Evolutionary conservation across 2,329 filamentous ascomycete species (phyloP).

Genomic region (Dothistroma septosporum): DNA sequence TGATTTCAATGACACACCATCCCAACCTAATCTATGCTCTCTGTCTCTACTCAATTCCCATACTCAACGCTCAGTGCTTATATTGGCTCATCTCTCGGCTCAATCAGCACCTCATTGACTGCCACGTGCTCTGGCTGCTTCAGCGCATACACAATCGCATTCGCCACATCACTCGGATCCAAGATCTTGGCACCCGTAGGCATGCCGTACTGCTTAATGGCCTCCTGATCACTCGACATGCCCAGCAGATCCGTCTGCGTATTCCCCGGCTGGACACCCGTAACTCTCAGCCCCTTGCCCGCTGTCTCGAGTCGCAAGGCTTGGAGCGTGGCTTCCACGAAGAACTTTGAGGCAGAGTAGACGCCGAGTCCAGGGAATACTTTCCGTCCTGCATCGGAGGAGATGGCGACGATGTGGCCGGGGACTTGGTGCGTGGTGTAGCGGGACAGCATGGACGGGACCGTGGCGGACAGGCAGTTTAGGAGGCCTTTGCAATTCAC

Average conservation of each 20-base stretch:
- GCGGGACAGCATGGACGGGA: slow-evolving; percentile 68
- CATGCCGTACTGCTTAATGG: slow-evolving; percentile 73
- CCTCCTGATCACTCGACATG: slow-evolving; percentile 72
- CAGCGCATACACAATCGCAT: slow-evolving; percentile 68
- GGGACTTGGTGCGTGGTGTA: slow-evolving; percentile 69
- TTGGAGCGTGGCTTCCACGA: slow-evolving; percentile 78
- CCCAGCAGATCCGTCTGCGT: slow-evolving; percentile 67
- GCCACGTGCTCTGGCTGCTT: slow-evolving; percentile 70
- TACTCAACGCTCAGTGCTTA: slow-evolving; percentile 33
- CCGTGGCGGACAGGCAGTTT: slow-evolving; percentile 64
- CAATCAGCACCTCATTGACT: slow-evolving; percentile 76
- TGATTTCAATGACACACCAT: background rate
- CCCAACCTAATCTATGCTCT: background rate
- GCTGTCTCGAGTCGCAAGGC: slow-evolving; percentile 70
- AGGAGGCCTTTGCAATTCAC: slow-evolving; percentile 83
- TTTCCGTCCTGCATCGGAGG: slow-evolving; percentile 75
- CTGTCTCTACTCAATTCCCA: background rate
- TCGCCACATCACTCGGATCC: slow-evolving; percentile 68
- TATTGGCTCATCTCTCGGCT: slow-evolving; percentile 72
- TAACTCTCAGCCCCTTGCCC: slow-evolving; percentile 67
- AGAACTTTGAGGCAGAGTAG: slow-evolving; percentile 80
- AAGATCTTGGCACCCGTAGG: slow-evolving; percentile 71
- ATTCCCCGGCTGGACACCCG: slow-evolving; percentile 72
- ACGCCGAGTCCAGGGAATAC: slow-evolving; percentile 78
- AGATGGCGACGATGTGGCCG: slow-evolving; percentile 76